phyloP scores from a whole-genome alignment of 2,329 filamentous ascomycete genomes.

The Trichoderma lentiforme region DNA sequence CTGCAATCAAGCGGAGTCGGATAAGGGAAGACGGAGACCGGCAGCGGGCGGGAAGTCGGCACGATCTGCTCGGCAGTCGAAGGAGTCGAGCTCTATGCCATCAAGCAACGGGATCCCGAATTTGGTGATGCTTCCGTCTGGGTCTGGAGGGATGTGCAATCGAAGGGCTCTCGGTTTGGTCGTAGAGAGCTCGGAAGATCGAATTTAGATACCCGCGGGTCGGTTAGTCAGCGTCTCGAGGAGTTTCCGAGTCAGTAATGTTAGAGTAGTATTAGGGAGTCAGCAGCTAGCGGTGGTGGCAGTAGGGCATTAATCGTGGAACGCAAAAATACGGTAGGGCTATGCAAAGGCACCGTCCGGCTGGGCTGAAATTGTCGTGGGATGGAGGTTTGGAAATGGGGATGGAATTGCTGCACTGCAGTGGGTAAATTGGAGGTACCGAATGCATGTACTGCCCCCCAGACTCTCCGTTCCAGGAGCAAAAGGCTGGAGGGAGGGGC shows the following conservation, averaged over 20 bases:
- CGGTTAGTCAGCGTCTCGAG: background rate
- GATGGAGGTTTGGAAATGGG: constrained; percentile 1
- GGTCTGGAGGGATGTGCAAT: background rate
- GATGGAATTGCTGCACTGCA: background rate
- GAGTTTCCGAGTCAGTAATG: background rate
- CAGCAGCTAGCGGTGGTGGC: background rate
- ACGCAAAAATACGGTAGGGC: background rate
- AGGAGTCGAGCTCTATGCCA: background rate
- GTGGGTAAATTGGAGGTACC: background rate
- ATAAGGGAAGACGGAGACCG: background rate
- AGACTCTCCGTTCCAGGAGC: background rate
- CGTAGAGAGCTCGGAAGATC: background rate
- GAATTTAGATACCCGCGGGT: background rate
- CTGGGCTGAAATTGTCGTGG: constrained; percentile 13
- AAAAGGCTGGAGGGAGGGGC: background rate
- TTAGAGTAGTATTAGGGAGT: background rate
- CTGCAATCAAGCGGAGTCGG: background rate
- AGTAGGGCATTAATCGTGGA: background rate
- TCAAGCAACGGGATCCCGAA: background rate
- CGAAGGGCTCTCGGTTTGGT: background rate
- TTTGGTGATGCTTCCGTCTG: background rate
- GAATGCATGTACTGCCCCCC: background rate
- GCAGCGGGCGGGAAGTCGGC: background rate
- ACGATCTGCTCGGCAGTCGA: background rate
- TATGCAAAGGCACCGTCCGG: background rate